phyloP scores from a whole-genome alignment of 2,329 filamentous ascomycete species.

The Calonectria hongkongensis region DNA sequence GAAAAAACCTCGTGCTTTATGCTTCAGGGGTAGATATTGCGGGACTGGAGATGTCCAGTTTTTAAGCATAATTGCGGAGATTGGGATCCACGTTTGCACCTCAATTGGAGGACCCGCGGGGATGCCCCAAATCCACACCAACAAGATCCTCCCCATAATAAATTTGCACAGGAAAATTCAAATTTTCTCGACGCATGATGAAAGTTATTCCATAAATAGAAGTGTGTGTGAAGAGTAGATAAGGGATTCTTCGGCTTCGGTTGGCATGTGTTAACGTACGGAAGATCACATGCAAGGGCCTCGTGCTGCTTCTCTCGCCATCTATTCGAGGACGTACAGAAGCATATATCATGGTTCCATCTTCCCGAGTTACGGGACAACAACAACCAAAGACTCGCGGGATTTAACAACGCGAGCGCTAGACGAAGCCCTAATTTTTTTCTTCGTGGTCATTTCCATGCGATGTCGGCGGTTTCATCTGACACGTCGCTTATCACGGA shows the following conservation, averaged over 20 bases:
- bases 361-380: no score
- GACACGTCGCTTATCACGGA: background rate
- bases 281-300: no score
- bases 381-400: no score
- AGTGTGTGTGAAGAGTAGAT: background rate
- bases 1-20: background rate
- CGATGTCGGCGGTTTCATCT: background rate
- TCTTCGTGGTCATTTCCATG: no score
- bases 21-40: background rate
- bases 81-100: background rate
- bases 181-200: background rate
- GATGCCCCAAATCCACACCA: background rate
- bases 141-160: slow-evolving; percentile 3
- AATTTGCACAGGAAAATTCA: background rate
- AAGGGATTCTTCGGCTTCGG: background rate
- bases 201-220: background rate
- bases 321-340: no score
- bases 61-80: slow-evolving; percentile 16
- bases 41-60: slow-evolving; percentile 6
- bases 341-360: no score
- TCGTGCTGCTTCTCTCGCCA: no score
- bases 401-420: no score
- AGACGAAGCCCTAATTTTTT: no score
- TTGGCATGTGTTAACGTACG: background rate
- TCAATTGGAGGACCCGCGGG: background rate